phyloP scores from a whole-genome alignment of 805 yeast genomes.

The Isabelozyma gotoi region DNA sequence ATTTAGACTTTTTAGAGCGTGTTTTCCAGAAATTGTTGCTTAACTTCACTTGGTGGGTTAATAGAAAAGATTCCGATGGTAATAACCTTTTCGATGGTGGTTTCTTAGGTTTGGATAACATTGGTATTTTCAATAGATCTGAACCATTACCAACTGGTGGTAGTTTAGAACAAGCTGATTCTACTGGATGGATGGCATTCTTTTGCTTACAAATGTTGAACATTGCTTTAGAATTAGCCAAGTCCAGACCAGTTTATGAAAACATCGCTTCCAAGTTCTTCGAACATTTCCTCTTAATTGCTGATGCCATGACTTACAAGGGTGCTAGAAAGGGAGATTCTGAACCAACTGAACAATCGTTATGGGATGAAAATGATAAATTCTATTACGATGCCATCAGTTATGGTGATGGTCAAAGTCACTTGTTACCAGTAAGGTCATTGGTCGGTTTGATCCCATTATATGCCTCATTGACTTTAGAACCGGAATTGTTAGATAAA shows the following conservation, averaged over 20 bases:
- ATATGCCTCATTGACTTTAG: slow-evolving; percentile 85
- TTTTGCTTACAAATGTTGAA: slow-evolving; percentile 87
- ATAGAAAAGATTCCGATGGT: slow-evolving; percentile 83
- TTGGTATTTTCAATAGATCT: slow-evolving; percentile 88
- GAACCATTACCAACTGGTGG: slow-evolving; percentile 95
- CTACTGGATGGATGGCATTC: slow-evolving; percentile 98
- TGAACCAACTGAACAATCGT: slow-evolving; percentile 52
- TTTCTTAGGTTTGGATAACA: slow-evolving; percentile 87
- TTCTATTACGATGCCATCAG: slow-evolving; percentile 89
- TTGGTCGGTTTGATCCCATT: slow-evolving; percentile 89
- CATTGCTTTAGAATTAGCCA: slow-evolving; percentile 87
- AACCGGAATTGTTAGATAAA: slow-evolving; percentile 73
- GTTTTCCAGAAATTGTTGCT: slow-evolving; percentile 87
- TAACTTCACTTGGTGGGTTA: slow-evolving; percentile 98
- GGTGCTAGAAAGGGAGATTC: slow-evolving; percentile 40
- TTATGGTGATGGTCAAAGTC: slow-evolving; percentile 67
- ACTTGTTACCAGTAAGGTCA: slow-evolving; percentile 80
- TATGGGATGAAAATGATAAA: slow-evolving; percentile 89
- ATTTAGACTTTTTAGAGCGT: slow-evolving; percentile 80
- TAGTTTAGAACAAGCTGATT: slow-evolving; percentile 86
- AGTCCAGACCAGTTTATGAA: slow-evolving; percentile 81
- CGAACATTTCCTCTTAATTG: slow-evolving; percentile 87
- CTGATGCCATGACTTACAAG: slow-evolving; percentile 87
- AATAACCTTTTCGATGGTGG: slow-evolving; percentile 94
- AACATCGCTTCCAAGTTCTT: slow-evolving; percentile 92